Base-by-base conservation (phyloP, 108 stramenopile species). In the Nitzschia palea region DNA sequence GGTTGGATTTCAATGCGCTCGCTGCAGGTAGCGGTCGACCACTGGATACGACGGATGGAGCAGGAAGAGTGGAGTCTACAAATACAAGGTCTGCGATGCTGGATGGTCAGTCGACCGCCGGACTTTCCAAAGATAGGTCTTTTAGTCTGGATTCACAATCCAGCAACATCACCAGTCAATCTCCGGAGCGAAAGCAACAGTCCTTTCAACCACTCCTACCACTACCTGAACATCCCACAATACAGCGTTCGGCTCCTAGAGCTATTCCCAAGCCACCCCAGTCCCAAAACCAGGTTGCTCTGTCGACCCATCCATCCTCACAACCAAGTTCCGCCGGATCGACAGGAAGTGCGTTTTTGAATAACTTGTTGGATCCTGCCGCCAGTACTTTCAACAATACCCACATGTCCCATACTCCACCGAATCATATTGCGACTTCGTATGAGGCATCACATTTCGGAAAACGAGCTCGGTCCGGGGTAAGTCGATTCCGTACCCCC, bases 401-500 rank as follows among this genome's bases (percentile, higher is more conserved):
- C 34, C 73, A 48, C 20, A 3, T 84, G 26, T 76, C 78, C 6
- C 91, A 88, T 58, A 93, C 91, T n/a, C 91, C 88, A 33, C 91
- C 88, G 9, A 69, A 78, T 28, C 62, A 77, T 55, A 23, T 82
- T 30, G 78, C 76, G 14, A 80, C 86, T 27, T 84, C 84, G 18
- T 93, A 89, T 70, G 91, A 93, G 67, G 74, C 79, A 53, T 78
- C 72, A 17, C 91, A 89, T 69, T 93, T 93, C 65, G 86, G 83
- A 10, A 93, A 93, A 68, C 80, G 91, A 66, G 74, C 83, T 45
- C 73, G 91, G 56, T 52, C 88, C 14, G 91, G 91, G 75, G 88
- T 89, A 76, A 83, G 88, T 76, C n/a, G n/a, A n/a, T n/a, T n/a
- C n/a, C n/a, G n/a, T n/a, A n/a, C n/a, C n/a, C n/a, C n/a, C n/a